phyloP scores from a whole-genome alignment of 495 filamentous ascomycete genomes.

The Glonium stellatum region DNA sequence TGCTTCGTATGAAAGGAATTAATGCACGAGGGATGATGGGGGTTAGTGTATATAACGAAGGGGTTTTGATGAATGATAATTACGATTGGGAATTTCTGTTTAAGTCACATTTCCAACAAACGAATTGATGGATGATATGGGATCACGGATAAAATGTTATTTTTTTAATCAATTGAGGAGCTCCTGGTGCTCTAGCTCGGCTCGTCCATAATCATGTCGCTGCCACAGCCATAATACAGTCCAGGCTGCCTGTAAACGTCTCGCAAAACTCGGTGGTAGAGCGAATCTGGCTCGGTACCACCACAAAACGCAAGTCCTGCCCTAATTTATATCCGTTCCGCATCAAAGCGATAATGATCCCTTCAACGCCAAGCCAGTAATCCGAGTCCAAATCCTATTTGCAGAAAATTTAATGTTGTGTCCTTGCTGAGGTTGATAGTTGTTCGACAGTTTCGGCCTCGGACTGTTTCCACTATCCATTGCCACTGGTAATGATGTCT shows the following conservation, averaged over 20 bases:
- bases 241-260: not conserved
- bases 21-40: too few species aligned
- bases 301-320: not conserved
- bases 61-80: too few species aligned
- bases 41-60: too few species aligned
- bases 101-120: too few species aligned
- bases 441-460: conserved; percentile 13
- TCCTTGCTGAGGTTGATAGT: conserved; percentile 14
- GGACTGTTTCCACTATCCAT: conserved; percentile 6
- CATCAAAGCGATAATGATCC: conserved; percentile 13
- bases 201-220: not conserved
- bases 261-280: not conserved
- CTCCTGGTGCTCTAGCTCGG: not conserved
- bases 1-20: too few species aligned
- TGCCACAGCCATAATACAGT: not conserved
- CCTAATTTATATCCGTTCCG: not conserved
- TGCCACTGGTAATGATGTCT: conserved; percentile 3
- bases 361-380: conserved; percentile 25
- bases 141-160: not conserved
- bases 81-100: too few species aligned
- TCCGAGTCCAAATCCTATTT: conserved; percentile 16
- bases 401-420: conserved; percentile 10
- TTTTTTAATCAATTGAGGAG: not conserved
- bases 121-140: too few species aligned
- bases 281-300: not conserved